Evolutionary conservation across 164 flowering plant genomes (phyloP).

Genomic region (Cinnamomum chago): DNA sequence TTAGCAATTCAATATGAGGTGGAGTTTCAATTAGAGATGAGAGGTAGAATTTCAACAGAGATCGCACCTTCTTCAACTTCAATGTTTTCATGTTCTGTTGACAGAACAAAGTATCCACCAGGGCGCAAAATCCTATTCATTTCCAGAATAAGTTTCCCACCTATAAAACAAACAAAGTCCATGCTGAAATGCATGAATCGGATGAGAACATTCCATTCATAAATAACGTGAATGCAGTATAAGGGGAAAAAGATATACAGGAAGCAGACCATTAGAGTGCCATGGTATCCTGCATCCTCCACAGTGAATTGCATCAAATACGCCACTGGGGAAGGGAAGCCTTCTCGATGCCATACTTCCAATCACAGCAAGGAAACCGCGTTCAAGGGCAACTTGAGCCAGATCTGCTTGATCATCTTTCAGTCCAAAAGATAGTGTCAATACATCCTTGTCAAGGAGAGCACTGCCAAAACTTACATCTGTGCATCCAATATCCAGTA

Average conservation of each 20-base stretch:
- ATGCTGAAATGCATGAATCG: conserved; percentile 8
- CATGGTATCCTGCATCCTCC: conserved; percentile 68
- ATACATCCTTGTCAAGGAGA: conserved; percentile 78
- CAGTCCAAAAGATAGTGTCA: conserved; percentile 72
- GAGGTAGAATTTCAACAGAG: background rate
- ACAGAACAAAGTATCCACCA: conserved; percentile 83
- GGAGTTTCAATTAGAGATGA: background rate
- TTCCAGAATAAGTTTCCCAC: conserved; percentile 79
- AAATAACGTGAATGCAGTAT: background rate
- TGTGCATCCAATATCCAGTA: conserved; percentile 76
- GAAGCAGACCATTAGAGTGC: conserved; percentile 77
- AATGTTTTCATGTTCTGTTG: conserved; percentile 57
- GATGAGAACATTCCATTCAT: background rate
- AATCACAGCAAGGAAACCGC: conserved; percentile 82
- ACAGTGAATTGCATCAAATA: conserved; percentile 91
- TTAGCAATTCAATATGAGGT: background rate
- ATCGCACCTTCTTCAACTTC: conserved; percentile 80
- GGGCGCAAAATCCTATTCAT: conserved; percentile 94
- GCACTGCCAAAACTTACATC: conserved; percentile 74
- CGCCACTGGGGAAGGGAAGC: conserved; percentile 90
- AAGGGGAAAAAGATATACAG: background rate
- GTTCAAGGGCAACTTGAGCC: conserved; percentile 87
- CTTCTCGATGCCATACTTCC: conserved; percentile 63
- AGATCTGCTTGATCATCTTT: conserved; percentile 84
- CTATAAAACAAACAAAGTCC: conserved; percentile 30